Base-by-base conservation (phyloP, 352 stramenopile species). In the Globisporangium radiosum region DNA sequence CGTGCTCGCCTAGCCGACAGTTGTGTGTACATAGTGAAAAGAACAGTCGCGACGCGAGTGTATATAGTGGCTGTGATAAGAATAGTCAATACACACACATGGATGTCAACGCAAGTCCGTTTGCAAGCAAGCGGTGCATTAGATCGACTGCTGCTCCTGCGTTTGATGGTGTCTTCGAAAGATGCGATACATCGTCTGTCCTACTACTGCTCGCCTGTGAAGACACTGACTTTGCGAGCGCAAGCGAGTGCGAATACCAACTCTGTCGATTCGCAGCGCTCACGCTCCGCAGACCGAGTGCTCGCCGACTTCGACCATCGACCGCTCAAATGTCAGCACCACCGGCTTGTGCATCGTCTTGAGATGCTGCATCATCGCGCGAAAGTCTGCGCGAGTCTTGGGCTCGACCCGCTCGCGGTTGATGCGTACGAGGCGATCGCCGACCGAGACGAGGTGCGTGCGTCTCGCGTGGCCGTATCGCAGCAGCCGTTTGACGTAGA, bases 401-500 rank as follows among this genome's bases (percentile, higher is more conserved):
- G 63, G 48, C 48, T 50, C 66, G 7, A 85, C 55, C 9, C 60
- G 53, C 50, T 61, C 58, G 4, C 69, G 64, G 19, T 85, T 81
- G n/a, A 85, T 62, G 37, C 58, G 70, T 33, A 52, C 50, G 37
- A 85, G 69, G 37, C 71, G 57, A 33, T 85, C 75, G 3, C 75
- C 75, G 10, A 67, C 33, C 1, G 47, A 36, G 7, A 85, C 71
- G n/a, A 80, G 59, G n/a, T 63, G 62, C 13, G 71, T 75, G 11
- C 60, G 58, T n/a, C 56, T 59, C 5, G 73, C 71, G 19, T 75
- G 67, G 8, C 73, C 73, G 4, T 42, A 42, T 11, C 52, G 51
- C 7, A 54, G 60, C 14, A 85, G 66, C 38, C 51, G 60, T 57
- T 82, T 81, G 47, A 85, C 71, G 17, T 75, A 78, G 15, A 82